These are phyloP conservation scores for Yarrowia keelungensis DNA, from an alignment of 805 yeast genomes.

Conservation along the genomic window DNA sequence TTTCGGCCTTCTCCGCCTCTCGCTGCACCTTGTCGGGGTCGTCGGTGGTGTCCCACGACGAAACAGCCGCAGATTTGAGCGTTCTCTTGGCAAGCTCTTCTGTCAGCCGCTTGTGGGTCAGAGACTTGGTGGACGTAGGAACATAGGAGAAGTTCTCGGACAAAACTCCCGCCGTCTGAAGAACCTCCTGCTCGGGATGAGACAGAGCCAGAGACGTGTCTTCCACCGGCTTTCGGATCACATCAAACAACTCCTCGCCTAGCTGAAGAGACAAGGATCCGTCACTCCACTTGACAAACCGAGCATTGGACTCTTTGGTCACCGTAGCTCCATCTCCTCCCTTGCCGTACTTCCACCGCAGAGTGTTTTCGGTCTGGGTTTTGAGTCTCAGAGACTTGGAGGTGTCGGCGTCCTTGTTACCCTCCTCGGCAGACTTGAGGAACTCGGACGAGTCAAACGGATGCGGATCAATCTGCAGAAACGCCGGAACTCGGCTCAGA, in stretches of 20 bases:
- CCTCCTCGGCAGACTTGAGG: conserved; percentile 56
- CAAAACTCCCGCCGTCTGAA: conserved; percentile 71
- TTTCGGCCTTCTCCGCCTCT: conserved; percentile 54
- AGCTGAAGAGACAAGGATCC: conserved; percentile 85
- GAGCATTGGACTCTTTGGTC: conserved; percentile 85
- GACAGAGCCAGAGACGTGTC: conserved; percentile 77
- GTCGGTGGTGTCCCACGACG: conserved; percentile 52
- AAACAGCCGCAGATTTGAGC: conserved; percentile 47
- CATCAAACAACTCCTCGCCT: conserved; percentile 88
- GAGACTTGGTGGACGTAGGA: conserved; percentile 89
- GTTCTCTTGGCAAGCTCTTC: conserved; percentile 49
- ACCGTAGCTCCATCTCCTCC: conserved; percentile 65
- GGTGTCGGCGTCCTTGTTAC: conserved; percentile 50
- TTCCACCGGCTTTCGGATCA: conserved; percentile 62
- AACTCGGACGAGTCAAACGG: conserved; percentile 83
- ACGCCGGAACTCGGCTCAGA: conserved; percentile 78
- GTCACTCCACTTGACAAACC: conserved; percentile 92
- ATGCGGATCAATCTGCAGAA: conserved; percentile 78
- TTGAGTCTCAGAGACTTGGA: conserved; percentile 52
- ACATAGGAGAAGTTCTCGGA: conserved; percentile 73
- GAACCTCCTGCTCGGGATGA: conserved; percentile 72
- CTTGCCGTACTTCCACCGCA: conserved; percentile 92
- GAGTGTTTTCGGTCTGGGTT: conserved; percentile 77
- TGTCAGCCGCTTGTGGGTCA: conserved; percentile 80
- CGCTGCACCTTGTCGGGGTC: conserved; percentile 57